Conservation (phyloP, 2,329 filamentous ascomycete species). For the Cladorrhinum sp. region DNA sequence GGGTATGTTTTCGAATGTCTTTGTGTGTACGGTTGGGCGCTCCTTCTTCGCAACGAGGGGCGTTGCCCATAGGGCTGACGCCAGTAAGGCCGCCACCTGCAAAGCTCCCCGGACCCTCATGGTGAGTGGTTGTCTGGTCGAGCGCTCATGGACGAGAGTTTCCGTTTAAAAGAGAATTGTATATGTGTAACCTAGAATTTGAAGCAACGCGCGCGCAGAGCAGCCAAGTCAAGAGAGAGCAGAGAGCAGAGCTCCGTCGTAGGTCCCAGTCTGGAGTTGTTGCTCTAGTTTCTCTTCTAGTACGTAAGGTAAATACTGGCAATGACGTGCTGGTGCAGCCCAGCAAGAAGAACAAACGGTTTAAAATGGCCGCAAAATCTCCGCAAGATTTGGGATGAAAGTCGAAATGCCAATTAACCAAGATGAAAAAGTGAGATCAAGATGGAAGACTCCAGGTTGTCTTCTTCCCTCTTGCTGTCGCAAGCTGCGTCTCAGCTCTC, state of each 20-base stretch:
- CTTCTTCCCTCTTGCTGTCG: constrained; percentile 4
- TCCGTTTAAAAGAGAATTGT: neutral
- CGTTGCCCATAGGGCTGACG: constrained; percentile 43
- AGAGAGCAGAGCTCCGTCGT: neutral
- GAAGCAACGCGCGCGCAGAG: neutral
- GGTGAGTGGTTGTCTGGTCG: constrained; percentile 36
- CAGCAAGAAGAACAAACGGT: neutral
- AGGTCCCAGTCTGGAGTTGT: no score
- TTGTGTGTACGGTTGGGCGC: constrained; percentile 63
- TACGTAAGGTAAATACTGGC: neutral
- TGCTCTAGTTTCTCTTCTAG: neutral
- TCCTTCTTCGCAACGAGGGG: constrained; percentile 54
- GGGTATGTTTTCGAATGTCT: constrained; percentile 64
- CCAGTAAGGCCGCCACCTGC: constrained; percentile 50
- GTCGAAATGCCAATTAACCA: neutral
- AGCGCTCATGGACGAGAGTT: constrained; percentile 42
- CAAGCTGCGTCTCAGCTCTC: constrained; percentile 8
- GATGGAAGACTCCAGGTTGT: constrained; percentile 4
- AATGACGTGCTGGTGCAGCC: neutral
- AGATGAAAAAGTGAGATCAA: neutral
- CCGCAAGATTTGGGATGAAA: neutral
- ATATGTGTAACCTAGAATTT: neutral
- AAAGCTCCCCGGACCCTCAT: constrained; percentile 52
- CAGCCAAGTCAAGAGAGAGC: neutral
- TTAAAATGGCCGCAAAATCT: neutral